phyloP scores from a whole-genome alignment of 805 yeast species.

The Allodekkera sacchari region DNA sequence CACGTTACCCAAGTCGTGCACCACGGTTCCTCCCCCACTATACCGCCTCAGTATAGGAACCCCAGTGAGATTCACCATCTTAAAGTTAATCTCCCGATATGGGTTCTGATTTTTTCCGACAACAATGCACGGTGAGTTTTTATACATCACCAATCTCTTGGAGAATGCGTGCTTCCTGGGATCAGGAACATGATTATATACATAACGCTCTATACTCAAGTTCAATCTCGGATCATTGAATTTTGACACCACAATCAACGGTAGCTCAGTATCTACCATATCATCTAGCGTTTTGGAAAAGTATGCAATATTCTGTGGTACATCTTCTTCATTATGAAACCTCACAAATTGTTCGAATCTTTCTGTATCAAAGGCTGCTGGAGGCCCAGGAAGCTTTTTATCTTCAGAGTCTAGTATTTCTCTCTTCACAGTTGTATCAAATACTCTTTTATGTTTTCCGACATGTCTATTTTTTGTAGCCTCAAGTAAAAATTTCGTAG shows the following conservation, averaged over 20 bases:
- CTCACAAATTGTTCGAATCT: constrained; percentile 4
- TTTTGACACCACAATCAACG: constrained; percentile 50
- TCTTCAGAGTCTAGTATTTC: no score
- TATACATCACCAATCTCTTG: constrained; percentile 61
- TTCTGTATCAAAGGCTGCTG: constrained; percentile 2
- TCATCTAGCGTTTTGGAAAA: constrained; percentile 9
- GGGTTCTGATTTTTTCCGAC: constrained; percentile 96
- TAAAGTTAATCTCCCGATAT: constrained; percentile 74
- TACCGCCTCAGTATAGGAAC: constrained; percentile 70
- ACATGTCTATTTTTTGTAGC: constrained; percentile 2
- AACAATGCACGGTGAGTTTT: constrained; percentile 80
- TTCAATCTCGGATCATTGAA: constrained; percentile 64
- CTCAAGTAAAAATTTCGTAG: constrained; percentile 2
- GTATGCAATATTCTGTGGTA: constrained; percentile 1
- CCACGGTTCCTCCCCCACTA: constrained; percentile 97
- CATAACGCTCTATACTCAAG: constrained; percentile 72
- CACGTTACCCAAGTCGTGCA: constrained; percentile 84
- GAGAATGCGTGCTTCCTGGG: constrained; percentile 21
- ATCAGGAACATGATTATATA: constrained; percentile 58
- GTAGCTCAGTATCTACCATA: constrained; percentile 17
- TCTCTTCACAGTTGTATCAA: no score
- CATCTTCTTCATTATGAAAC: constrained; percentile 12
- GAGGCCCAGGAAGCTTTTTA: not conserved
- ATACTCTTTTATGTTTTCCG: no score
- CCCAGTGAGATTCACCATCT: constrained; percentile 36